Percentiles rank a stretch among this genome's conserved stretches.
Evolutionary conservation across 2,329 filamentous ascomycete genomes (phyloP).

Genomic region (Verticillium tricorpus): DNA sequence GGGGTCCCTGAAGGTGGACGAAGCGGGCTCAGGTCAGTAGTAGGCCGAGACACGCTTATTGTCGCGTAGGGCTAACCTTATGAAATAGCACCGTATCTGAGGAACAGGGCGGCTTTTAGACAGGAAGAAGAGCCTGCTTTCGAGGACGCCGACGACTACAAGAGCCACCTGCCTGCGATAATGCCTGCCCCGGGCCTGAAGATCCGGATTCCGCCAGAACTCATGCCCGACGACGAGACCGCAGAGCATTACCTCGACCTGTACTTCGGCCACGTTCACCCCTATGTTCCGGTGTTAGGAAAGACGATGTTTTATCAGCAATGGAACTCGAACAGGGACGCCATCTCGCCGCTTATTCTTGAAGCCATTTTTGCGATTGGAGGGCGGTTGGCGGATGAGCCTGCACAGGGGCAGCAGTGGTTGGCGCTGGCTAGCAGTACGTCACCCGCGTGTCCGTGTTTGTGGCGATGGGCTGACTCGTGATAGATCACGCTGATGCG

Average conservation of each 20-base stretch:
- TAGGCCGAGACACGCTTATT: neutral
- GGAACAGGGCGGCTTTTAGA: slow-evolving; percentile 50
- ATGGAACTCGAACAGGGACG: slow-evolving; percentile 77
- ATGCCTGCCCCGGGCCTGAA: slow-evolving; percentile 66
- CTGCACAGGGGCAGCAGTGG: slow-evolving; percentile 85
- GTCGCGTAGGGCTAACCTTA: neutral
- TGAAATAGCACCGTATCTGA: slow-evolving; percentile 74
- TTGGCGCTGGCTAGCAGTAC: slow-evolving; percentile 80
- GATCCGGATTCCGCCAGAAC: slow-evolving; percentile 82
- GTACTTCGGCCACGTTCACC: slow-evolving; percentile 86
- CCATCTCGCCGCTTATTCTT: slow-evolving; percentile 82
- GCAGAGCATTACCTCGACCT: slow-evolving; percentile 82
- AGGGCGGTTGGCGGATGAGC: slow-evolving; percentile 76
- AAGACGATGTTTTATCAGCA: slow-evolving; percentile 79
- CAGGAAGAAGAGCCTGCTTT: slow-evolving; percentile 58
- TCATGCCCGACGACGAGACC: slow-evolving; percentile 87
- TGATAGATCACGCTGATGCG: slow-evolving; percentile 76
- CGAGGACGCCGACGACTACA: slow-evolving; percentile 69
- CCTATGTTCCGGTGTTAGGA: slow-evolving; percentile 87
- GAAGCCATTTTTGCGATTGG: slow-evolving; percentile 91
- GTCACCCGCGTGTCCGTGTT: slow-evolving; percentile 12
- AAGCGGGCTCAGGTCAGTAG: slow-evolving; percentile 76
- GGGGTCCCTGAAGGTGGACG: slow-evolving; percentile 82
- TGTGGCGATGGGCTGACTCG: slow-evolving; percentile 13
- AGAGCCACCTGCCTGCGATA: slow-evolving; percentile 64